A percentile compares a stretch with the other conserved stretches of the same genome.
Conservation (phyloP, 345 rosid genomes). For the Eutrema yunnanense region DNA sequence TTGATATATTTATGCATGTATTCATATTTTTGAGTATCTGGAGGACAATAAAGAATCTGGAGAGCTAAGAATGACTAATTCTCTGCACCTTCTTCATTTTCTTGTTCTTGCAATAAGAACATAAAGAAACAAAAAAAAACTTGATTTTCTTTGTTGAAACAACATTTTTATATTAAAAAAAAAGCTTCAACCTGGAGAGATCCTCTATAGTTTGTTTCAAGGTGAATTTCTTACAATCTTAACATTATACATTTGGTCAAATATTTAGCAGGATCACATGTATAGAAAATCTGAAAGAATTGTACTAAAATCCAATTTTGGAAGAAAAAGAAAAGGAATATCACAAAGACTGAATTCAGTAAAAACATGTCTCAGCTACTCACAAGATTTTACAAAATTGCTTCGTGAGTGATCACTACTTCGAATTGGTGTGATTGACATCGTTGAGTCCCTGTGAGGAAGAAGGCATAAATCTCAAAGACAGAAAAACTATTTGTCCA, state of each 20-base stretch:
- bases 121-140: neutral
- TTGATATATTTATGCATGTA: no score
- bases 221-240: neutral
- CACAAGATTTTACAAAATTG: constrained; percentile 24
- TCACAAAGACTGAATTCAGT: neutral
- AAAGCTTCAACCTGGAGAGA: neutral
- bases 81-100: neutral
- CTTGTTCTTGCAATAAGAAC: neutral
- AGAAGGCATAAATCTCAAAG: neutral
- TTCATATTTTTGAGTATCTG: neutral
- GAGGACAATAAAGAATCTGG: constrained; percentile 27
- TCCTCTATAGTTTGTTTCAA: neutral
- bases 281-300: constrained; percentile 5
- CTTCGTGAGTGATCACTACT: constrained; percentile 12
- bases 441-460: constrained; percentile 40
- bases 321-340: neutral
- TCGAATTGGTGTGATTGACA: constrained; percentile 36
- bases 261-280: neutral
- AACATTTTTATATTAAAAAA: neutral
- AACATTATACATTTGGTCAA: constrained; percentile 14
- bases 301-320: neutral
- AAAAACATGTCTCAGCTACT: constrained; percentile 11
- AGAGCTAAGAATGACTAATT: constrained; percentile 13
- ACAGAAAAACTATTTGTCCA: neutral
- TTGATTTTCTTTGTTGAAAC: neutral